These are phyloP conservation scores for Cubamyces lactineus DNA, from an alignment of 768 basidiomycete species.

Conservation along the genomic window DNA sequence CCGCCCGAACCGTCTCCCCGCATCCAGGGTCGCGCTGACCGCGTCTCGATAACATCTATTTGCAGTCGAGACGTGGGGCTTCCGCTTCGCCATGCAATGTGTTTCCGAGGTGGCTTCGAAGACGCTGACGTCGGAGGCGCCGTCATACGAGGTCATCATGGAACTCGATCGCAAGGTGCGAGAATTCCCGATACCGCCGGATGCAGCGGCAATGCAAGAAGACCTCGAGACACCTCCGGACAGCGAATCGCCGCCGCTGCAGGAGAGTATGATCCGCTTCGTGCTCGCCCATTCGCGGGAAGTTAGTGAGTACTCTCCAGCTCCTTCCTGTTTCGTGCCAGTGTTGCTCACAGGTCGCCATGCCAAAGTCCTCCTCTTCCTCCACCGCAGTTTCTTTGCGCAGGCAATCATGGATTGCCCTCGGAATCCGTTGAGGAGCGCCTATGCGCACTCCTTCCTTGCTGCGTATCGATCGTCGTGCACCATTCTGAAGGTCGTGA, in stretches of 20 bases:
- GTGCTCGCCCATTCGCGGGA: conserved; percentile 47
- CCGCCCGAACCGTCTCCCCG: not conserved
- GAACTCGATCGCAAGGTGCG: conserved; percentile 73
- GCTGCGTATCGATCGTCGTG: conserved; percentile 71
- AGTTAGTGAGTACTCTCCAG: conserved; percentile 50
- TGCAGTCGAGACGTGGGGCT: conserved; percentile 62
- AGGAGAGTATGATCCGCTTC: conserved; percentile 44
- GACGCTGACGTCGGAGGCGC: conserved; percentile 66
- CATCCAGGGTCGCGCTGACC: not conserved
- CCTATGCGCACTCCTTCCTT: conserved; percentile 72
- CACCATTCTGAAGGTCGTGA: conserved; percentile 57
- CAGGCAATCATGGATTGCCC: conserved; percentile 73
- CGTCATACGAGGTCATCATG: conserved; percentile 64
- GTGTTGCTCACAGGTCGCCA: not conserved
- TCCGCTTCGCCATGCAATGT: conserved; percentile 66
- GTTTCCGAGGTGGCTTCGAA: conserved; percentile 64
- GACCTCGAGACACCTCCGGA: conserved; percentile 28
- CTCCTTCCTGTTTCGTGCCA: conserved; percentile 37
- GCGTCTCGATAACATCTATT: conserved; percentile 1
- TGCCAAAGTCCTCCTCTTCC: conserved; percentile 56
- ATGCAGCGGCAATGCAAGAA: conserved; percentile 43
- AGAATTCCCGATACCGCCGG: conserved; percentile 59
- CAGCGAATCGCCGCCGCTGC: conserved; percentile 25
- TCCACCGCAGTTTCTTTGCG: conserved; percentile 74
- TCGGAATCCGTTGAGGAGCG: conserved; percentile 66